A percentile compares a stretch with the other conserved stretches of the same genome.
These are phyloP conservation scores for Botryotinia convoluta DNA, from an alignment of 2,329 filamentous ascomycete genomes.

Conservation along the genomic window DNA sequence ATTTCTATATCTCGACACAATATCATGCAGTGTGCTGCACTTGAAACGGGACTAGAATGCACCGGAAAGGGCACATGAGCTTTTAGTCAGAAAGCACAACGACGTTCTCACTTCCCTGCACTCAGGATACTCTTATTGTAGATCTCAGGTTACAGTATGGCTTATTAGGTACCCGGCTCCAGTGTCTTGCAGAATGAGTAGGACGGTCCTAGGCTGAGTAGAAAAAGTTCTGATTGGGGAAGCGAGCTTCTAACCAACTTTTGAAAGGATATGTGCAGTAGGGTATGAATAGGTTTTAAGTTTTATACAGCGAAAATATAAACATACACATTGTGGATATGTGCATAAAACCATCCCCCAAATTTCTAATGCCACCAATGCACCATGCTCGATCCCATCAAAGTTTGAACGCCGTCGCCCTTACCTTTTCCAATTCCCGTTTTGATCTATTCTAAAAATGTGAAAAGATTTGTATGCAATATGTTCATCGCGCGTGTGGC, in stretches of 20 bases:
- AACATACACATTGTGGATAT: conserved; percentile 13
- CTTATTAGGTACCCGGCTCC: background rate
- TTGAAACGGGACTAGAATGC: conserved; percentile 3
- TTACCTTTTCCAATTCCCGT: conserved; percentile 18
- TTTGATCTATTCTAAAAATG: conserved; percentile 67
- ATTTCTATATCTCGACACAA: background rate
- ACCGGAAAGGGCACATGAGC: background rate
- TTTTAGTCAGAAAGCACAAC: background rate
- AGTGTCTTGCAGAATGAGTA: background rate
- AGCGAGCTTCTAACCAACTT: background rate
- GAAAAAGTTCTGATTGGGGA: background rate
- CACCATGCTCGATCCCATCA: conserved; percentile 12
- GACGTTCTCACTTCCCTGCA: background rate
- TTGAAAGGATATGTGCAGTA: background rate
- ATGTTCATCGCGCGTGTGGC: conserved; percentile 94
- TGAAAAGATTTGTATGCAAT: conserved; percentile 94
- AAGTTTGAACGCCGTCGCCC: conserved; percentile 10
- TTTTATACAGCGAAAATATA: conserved; percentile 12
- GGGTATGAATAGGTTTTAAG: background rate
- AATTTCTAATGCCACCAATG: conserved; percentile 6
- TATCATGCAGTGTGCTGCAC: conserved; percentile 9
- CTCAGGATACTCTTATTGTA: background rate
- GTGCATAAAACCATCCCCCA: conserved; percentile 4
- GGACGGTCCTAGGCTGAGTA: background rate
- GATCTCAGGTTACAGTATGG: background rate